Conservation (phyloP, 2,329 filamentous ascomycete species). For the Exophiala bonariae region DNA sequence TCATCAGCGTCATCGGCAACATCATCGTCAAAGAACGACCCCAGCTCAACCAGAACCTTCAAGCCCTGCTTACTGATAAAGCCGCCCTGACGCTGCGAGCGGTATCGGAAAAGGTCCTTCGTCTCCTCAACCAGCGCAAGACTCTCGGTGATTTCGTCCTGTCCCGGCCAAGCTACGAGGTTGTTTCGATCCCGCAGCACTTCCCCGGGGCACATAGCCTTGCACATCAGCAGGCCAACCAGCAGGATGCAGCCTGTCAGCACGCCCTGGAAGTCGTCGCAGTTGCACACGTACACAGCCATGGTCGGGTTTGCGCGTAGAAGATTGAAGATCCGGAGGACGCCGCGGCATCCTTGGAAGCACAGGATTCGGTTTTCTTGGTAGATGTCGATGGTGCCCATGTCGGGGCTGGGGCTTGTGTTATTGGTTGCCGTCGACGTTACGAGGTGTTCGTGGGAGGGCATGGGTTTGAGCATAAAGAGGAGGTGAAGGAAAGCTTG, state of each 20-base stretch:
- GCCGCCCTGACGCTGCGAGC: constrained; percentile 21
- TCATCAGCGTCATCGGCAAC: too few relatives aligned
- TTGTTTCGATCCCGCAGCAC: too few relatives aligned
- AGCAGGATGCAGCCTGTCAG: constrained; percentile 23
- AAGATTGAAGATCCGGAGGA: constrained; percentile 22
- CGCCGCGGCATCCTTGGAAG: constrained; percentile 18
- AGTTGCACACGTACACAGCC: constrained; percentile 26
- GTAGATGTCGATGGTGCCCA: constrained; percentile 15
- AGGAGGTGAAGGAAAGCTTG: constrained; percentile 27
- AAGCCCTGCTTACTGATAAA: constrained; percentile 25
- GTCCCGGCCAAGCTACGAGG: neutral
- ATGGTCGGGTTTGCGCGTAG: constrained; percentile 23
- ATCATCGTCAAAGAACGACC: constrained; percentile 20
- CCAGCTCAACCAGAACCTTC: constrained; percentile 22
- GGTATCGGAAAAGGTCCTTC: constrained; percentile 27
- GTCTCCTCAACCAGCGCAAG: constrained; percentile 22
- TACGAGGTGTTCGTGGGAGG: neutral
- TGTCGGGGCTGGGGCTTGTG: neutral
- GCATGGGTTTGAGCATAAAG: constrained; percentile 19
- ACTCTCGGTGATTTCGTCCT: constrained; percentile 16
- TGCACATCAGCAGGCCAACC: constrained; percentile 19
- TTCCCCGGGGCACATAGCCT: constrained; percentile 6
- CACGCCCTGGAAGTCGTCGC: constrained; percentile 27
- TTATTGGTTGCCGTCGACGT: too few relatives aligned
- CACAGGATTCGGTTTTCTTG: constrained; percentile 19